These are phyloP conservation scores for Gautieria morchelliformis DNA, from an alignment of 768 basidiomycete species.

Conservation along the genomic window DNA sequence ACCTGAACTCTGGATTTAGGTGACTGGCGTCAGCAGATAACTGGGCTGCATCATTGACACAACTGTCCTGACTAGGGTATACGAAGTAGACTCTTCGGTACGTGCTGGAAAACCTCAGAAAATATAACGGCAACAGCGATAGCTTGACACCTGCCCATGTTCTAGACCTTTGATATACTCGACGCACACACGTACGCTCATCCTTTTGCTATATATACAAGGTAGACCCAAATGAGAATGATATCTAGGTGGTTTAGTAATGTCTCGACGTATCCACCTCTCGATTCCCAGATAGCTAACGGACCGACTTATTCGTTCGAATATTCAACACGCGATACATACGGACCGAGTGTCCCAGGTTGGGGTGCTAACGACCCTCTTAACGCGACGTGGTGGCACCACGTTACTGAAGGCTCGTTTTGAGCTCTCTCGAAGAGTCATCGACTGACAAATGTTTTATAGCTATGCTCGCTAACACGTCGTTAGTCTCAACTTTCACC, in stretches of 20 bases:
- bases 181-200: conserved; percentile 64
- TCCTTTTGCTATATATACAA: not conserved
- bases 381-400: conserved; percentile 80
- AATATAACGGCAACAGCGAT: not conserved
- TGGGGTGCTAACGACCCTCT: conserved; percentile 61
- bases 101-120: conserved; percentile 14
- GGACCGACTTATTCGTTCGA: conserved; percentile 62
- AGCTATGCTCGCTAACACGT: conserved; percentile 29
- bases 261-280: conserved; percentile 45
- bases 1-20: conserved; percentile 68
- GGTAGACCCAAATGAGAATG: not conserved
- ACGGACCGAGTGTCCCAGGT: conserved; percentile 44
- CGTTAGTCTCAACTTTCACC: conserved; percentile 58
- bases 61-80: conserved; percentile 24
- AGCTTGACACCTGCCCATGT: not conserved
- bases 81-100: conserved; percentile 63
- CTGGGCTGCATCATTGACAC: not conserved
- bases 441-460: conserved; percentile 16
- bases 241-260: conserved; percentile 50
- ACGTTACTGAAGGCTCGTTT: conserved; percentile 57
- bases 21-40: not conserved
- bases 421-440: conserved; percentile 33
- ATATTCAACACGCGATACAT: conserved; percentile 62
- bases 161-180: conserved; percentile 65
- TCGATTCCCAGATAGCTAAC: conserved; percentile 44